Percentiles rank a stretch among this genome's conserved stretches.
Conservation (phyloP, 2,329 filamentous ascomycete species). For the Pestalotiopsis sp. region DNA sequence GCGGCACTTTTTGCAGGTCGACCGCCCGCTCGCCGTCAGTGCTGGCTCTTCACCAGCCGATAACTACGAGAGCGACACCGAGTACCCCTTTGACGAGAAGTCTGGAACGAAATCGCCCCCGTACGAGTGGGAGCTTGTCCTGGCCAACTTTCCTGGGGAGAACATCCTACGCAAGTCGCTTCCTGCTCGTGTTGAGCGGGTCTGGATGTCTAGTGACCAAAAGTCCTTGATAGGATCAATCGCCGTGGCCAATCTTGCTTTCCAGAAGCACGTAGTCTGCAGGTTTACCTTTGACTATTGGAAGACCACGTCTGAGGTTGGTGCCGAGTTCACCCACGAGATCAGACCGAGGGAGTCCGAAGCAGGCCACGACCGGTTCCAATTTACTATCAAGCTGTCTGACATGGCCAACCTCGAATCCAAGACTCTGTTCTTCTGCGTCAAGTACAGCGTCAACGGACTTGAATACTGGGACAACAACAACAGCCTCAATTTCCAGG, state of each 20-base stretch:
- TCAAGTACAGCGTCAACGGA: constrained; percentile 83
- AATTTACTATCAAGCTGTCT: constrained; percentile 89
- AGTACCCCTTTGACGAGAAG: constrained; percentile 79
- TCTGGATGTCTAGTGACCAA: constrained; percentile 87
- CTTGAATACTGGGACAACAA: constrained; percentile 98
- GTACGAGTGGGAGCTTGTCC: constrained; percentile 85
- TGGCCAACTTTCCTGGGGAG: constrained; percentile 80
- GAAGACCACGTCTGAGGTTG: constrained; percentile 96
- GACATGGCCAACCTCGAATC: constrained; percentile 89
- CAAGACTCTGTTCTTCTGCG: constrained; percentile 91
- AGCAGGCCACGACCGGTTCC: constrained; percentile 82
- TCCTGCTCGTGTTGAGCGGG: constrained; percentile 80
- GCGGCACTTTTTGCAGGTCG: constrained; percentile 91
- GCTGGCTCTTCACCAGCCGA: constrained; percentile 91
- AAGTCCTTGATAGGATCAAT: constrained; percentile 83
- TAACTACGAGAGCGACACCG: constrained; percentile 80
- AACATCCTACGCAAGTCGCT: constrained; percentile 61
- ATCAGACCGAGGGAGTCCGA: constrained; percentile 67
- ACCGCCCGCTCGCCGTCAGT: constrained; percentile 93
- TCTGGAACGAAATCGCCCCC: constrained; percentile 46
- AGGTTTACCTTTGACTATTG: constrained; percentile 97
- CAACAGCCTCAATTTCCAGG: constrained; percentile 80
- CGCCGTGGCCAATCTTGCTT: constrained; percentile 85
- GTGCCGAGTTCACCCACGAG: constrained; percentile 84
- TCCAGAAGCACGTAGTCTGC: constrained; percentile 86